Percentiles rank a stretch among this genome's conserved stretches.
These are phyloP conservation scores for Beauveria sp. DNA, from an alignment of 2,329 filamentous ascomycete species.

Conservation along the genomic window DNA sequence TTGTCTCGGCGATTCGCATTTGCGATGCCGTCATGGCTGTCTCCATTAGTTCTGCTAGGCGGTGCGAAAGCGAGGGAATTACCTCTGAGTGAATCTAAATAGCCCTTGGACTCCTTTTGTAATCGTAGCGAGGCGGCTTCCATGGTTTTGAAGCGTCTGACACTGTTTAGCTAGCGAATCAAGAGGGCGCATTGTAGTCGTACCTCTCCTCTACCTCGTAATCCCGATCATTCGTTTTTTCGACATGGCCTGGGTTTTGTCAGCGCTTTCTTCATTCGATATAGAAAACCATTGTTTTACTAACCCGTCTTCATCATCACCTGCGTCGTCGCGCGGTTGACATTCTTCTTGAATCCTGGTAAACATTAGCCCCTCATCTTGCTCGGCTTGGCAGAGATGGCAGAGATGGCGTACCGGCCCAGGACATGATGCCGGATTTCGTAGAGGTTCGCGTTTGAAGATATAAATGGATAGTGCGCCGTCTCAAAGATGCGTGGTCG, in stretches of 20 bases:
- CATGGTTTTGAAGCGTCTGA: constrained; percentile 91
- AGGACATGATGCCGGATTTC: constrained; percentile 49
- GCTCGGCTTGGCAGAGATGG: constrained; percentile 19
- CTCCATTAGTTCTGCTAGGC: neutral
- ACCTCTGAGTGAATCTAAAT: constrained; percentile 91
- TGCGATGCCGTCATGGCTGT: constrained; percentile 96
- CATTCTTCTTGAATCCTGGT: constrained; percentile 68
- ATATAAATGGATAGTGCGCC: neutral
- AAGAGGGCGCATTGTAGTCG: constrained; percentile 7
- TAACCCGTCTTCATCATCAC: constrained; percentile 98
- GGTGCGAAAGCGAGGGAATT: constrained; percentile 6
- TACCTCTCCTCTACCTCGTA: constrained; percentile 96
- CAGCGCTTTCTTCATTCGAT: constrained; percentile 3
- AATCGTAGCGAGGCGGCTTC: constrained; percentile 85
- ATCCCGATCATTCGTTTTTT: constrained; percentile 96
- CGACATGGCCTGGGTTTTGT: constrained; percentile 66
- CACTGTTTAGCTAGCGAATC: constrained; percentile 16
- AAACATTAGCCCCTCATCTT: constrained; percentile 23
- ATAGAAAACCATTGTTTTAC: constrained; percentile 16
- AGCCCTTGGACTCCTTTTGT: constrained; percentile 97
- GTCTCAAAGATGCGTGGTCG: neutral
- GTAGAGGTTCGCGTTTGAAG: neutral
- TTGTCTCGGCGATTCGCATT: constrained; percentile 98
- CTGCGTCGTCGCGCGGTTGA: constrained; percentile 97
- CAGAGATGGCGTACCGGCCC: constrained; percentile 50